Conservation (phyloP, 2,329 filamentous ascomycete species). For the Alternaria brassicicola region DNA sequence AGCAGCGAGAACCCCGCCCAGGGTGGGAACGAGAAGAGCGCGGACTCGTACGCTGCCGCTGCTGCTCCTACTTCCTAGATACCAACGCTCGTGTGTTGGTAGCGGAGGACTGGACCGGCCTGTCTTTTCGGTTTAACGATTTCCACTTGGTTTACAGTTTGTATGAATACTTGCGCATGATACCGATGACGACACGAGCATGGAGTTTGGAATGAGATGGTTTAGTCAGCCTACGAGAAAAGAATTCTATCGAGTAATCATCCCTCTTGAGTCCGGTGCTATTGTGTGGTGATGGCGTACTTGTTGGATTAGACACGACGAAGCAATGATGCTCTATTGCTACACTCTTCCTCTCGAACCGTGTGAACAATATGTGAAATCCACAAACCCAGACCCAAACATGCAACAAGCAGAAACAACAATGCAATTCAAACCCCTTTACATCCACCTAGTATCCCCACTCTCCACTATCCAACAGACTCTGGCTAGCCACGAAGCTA, state of each 20-base stretch:
- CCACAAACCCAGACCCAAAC: neutral
- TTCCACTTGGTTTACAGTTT: constrained; percentile 19
- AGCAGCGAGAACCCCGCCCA: constrained; percentile 52
- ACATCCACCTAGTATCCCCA: constrained; percentile 36
- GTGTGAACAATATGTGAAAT: neutral
- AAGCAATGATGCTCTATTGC: neutral
- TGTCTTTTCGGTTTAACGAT: constrained; percentile 17
- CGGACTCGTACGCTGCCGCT: constrained; percentile 15
- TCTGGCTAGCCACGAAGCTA: constrained; percentile 60
- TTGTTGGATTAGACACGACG: neutral
- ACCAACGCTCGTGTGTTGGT: neutral
- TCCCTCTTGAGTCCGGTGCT: neutral
- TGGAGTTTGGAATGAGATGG: constrained; percentile 10
- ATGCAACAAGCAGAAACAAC: neutral
- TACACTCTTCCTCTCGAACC: neutral
- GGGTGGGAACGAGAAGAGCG: constrained; percentile 22
- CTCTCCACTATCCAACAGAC: constrained; percentile 52
- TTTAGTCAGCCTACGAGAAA: neutral
- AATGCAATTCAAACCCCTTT: neutral
- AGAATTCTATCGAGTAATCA: constrained; percentile 1
- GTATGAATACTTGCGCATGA: constrained; percentile 14
- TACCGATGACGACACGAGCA: constrained; percentile 8
- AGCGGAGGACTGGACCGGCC: neutral
- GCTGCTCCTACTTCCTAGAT: constrained; percentile 18
- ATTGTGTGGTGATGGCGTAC: neutral